phyloP scores from a whole-genome alignment of 2,329 filamentous ascomycete genomes.

The Colletotrichum scovillei region DNA sequence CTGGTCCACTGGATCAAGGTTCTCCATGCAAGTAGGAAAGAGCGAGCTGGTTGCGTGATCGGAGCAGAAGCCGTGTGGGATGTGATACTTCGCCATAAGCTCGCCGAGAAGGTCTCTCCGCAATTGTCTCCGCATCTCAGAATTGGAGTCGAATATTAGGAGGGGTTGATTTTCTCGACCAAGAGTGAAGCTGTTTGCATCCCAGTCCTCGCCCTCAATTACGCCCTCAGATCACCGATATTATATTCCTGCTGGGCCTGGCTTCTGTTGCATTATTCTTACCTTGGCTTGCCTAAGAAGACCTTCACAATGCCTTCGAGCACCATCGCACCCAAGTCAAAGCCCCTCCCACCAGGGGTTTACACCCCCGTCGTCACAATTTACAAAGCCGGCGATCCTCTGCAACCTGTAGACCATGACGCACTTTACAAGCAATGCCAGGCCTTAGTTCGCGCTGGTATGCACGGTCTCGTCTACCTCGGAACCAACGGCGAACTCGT shows the following conservation, averaged over 20 bases:
- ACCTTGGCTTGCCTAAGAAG: background rate
- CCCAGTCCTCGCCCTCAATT: background rate
- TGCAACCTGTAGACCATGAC: constrained; percentile 55
- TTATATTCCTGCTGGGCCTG: background rate
- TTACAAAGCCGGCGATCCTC: constrained; percentile 51
- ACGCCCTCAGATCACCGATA: background rate
- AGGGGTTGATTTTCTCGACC: background rate
- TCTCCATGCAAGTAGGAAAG: background rate
- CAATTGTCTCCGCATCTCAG: constrained; percentile 11
- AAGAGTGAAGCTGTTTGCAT: background rate
- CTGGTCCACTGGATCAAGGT: background rate
- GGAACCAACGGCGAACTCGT: constrained; percentile 60
- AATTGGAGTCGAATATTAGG: constrained; percentile 11
- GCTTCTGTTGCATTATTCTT: background rate
- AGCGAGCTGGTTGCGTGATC: background rate
- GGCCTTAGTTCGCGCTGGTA: constrained; percentile 54
- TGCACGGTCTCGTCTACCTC: constrained; percentile 58
- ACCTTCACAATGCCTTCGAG: constrained; percentile 41
- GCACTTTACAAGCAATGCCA: constrained; percentile 55
- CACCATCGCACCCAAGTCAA: constrained; percentile 48
- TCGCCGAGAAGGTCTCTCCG: background rate
- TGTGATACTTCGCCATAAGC: background rate
- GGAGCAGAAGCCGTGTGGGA: background rate
- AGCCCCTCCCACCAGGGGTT: constrained; percentile 54
- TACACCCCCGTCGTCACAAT: constrained; percentile 60